Percentiles rank a stretch among this genome's conserved stretches.
These are phyloP conservation scores for Helicostylum pulchrum DNA, from an alignment of 192 early-diverging fungal genomes.

Conservation along the genomic window DNA sequence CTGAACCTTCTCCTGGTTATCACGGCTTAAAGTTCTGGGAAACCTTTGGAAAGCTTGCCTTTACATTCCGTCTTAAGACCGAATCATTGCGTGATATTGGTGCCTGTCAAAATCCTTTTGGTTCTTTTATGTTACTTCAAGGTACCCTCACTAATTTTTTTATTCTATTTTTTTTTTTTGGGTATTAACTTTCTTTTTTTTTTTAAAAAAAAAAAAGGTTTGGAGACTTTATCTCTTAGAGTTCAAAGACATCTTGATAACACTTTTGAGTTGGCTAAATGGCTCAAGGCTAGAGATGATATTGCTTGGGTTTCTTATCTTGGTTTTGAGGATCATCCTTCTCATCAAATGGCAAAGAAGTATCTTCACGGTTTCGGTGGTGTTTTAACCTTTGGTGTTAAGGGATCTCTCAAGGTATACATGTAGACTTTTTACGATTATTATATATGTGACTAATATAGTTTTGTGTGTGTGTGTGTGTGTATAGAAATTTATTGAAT, in stretches of 20 bases:
- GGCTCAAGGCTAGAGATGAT: slow-evolving; percentile 69
- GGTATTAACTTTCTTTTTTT: too few species aligned
- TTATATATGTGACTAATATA: not conserved
- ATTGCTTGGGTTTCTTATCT: slow-evolving; percentile 89
- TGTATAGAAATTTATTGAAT: slow-evolving; percentile 63
- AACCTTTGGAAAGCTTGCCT: slow-evolving; percentile 77
- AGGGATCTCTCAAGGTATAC: slow-evolving; percentile 36
- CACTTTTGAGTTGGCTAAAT: slow-evolving; percentile 71
- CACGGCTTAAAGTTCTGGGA: slow-evolving; percentile 90
- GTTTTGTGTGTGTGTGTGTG: not conserved
- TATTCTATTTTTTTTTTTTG: not conserved
- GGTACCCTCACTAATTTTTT: slow-evolving; percentile 25
- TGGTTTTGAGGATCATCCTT: slow-evolving; percentile 75
- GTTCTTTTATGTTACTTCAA: slow-evolving; percentile 81
- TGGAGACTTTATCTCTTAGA: slow-evolving; percentile 88
- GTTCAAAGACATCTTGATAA: slow-evolving; percentile 85
- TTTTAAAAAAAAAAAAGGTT: slow-evolving; percentile 34
- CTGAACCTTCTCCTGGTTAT: slow-evolving; percentile 79
- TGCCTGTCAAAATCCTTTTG: slow-evolving; percentile 83
- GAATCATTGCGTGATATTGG: slow-evolving; percentile 88
- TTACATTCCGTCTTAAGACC: slow-evolving; percentile 73
- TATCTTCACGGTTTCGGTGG: slow-evolving; percentile 89
- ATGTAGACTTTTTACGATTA: not conserved
- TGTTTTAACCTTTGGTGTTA: slow-evolving; percentile 76
- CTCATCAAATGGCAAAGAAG: slow-evolving; percentile 76